Evolutionary conservation across 2,329 filamentous ascomycete species (phyloP).

Genomic region (Penicillium palitans): DNA sequence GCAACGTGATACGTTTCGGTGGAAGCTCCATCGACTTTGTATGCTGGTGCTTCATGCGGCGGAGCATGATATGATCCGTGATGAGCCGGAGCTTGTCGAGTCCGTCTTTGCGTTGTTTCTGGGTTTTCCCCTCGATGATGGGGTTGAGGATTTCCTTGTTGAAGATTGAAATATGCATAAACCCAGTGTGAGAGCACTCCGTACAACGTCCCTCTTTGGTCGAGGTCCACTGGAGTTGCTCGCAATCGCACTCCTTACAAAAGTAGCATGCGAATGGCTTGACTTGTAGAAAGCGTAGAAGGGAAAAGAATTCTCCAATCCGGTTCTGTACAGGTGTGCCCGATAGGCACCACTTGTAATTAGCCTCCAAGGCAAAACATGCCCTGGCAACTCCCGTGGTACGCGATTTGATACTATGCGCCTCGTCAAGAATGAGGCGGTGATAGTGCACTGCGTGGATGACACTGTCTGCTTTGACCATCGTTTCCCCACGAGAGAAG

Average conservation of each 20-base stretch:
- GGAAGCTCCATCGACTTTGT: conserved; percentile 95
- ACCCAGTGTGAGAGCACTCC: conserved; percentile 64
- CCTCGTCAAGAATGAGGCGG: conserved; percentile 89
- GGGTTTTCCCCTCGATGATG: conserved; percentile 57
- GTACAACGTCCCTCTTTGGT: conserved; percentile 70
- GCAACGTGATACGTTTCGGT: conserved; percentile 87
- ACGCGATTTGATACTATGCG: conserved; percentile 87
- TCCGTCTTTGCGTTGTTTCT: conserved; percentile 63
- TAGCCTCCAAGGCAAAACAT: conserved; percentile 84
- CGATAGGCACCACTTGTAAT: conserved; percentile 92
- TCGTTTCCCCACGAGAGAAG: conserved; percentile 74
- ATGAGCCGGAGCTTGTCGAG: conserved; percentile 82
- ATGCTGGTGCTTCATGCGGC: conserved; percentile 89
- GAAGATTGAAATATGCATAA: conserved; percentile 76
- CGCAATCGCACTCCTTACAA: conserved; percentile 82
- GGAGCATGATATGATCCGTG: conserved; percentile 92
- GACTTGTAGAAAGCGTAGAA: conserved; percentile 87
- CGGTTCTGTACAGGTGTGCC: conserved; percentile 96
- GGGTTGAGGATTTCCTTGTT: conserved; percentile 95
- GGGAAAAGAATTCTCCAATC: conserved; percentile 94
- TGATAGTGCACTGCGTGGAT: conserved; percentile 88
- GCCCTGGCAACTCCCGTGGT: conserved; percentile 91
- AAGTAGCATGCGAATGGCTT: conserved; percentile 90
- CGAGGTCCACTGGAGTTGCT: conserved; percentile 79
- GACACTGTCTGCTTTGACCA: conserved; percentile 74